phyloP scores from a whole-genome alignment of 2,329 filamentous ascomycete genomes.

The Nothophaeocryptopus gaeumannii region DNA sequence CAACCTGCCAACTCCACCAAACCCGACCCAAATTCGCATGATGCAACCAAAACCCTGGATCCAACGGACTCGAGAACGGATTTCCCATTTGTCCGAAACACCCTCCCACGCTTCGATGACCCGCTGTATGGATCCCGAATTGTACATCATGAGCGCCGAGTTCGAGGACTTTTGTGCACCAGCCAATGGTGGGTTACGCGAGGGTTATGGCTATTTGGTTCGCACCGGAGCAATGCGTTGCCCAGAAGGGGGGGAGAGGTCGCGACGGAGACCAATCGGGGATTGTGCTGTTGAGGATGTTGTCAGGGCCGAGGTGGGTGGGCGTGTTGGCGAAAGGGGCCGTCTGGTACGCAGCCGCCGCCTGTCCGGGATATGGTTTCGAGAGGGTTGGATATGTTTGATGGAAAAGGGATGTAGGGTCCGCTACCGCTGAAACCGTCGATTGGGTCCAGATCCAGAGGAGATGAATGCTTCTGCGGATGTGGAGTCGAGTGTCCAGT shows the following conservation, averaged over 20 bases:
- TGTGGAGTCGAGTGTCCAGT: background rate
- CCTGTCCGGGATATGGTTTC: background rate
- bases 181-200: background rate
- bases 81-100: background rate
- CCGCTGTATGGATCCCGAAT: constrained; percentile 1
- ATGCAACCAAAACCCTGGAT: constrained; percentile 17
- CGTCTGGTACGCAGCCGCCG: constrained; percentile 4
- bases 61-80: constrained; percentile 8
- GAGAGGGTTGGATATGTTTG: background rate
- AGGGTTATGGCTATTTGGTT: background rate
- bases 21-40: constrained; percentile 14
- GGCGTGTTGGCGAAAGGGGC: constrained; percentile 4
- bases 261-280: background rate
- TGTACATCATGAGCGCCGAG: background rate
- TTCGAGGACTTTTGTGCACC: background rate
- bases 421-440: constrained; percentile 1
- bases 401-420: background rate
- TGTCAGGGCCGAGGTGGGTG: background rate
- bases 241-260: background rate
- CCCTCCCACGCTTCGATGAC: constrained; percentile 3
- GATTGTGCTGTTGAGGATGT: background rate
- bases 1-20: constrained; percentile 16
- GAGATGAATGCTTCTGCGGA: background rate
- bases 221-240: background rate
- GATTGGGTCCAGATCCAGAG: background rate